A percentile compares a stretch with the other conserved stretches of the same genome.
Evolutionary conservation across 495 filamentous ascomycete genomes (phyloP).

Genomic region (Lasiosphaeriaceae sp.): DNA sequence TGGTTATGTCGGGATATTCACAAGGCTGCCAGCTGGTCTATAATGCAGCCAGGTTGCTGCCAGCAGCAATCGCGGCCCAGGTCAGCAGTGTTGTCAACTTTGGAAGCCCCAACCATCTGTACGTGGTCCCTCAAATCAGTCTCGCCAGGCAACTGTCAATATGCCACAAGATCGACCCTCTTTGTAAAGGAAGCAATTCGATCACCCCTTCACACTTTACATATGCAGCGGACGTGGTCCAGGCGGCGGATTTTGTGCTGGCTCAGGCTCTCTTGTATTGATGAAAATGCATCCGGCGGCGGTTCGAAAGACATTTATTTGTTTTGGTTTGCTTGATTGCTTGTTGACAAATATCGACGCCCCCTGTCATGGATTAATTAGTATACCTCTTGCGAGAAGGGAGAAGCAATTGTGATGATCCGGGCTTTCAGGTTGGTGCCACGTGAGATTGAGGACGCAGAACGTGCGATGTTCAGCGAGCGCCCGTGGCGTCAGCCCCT

Average conservation of each 20-base stretch:
- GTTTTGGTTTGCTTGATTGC: too few species aligned
- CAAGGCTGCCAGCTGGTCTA: conserved; percentile 54
- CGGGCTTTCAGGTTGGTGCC: too few species aligned
- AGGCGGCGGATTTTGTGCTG: conserved; percentile 50
- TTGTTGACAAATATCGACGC: too few species aligned
- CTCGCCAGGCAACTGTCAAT: conserved; percentile 46
- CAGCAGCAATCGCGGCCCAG: conserved; percentile 25
- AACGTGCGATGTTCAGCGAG: too few species aligned
- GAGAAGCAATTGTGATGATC: background rate
- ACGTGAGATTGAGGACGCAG: background rate
- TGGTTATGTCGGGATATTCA: conserved; percentile 59
- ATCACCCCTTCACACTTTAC: conserved; percentile 49
- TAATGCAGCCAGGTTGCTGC: conserved; percentile 41
- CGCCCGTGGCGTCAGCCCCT: too few species aligned
- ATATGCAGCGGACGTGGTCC: conserved; percentile 44
- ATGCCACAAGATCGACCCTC: conserved; percentile 51
- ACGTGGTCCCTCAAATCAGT: conserved; percentile 42
- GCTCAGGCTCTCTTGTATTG: too few species aligned
- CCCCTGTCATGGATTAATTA: too few species aligned
- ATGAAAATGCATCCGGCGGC: too few species aligned
- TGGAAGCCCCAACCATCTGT: conserved; percentile 49
- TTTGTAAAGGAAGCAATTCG: conserved; percentile 50
- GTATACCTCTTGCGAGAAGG: too few species aligned
- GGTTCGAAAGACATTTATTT: too few species aligned
- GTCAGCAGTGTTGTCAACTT: conserved; percentile 50